phyloP scores from a whole-genome alignment of 352 stramenopile genomes.

The Pythium aquatile region DNA sequence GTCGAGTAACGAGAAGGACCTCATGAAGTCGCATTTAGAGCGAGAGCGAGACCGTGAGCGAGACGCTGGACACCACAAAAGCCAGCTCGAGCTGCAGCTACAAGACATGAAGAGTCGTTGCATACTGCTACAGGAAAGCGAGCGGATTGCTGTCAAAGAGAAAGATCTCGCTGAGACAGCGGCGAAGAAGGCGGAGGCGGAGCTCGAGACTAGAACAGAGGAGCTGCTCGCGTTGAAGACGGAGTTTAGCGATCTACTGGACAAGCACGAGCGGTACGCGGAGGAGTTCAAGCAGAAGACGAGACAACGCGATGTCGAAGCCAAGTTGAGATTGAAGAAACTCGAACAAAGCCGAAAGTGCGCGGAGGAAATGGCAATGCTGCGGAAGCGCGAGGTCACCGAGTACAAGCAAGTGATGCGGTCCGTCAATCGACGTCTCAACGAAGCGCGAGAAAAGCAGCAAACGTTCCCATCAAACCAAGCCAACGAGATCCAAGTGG shows the following conservation, averaged over 20 bases:
- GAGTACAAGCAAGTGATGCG: constrained; percentile 70
- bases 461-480: background rate
- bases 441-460: constrained; percentile 42
- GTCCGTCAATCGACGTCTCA: constrained; percentile 58
- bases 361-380: constrained; percentile 46
- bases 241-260: constrained; percentile 62
- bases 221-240: constrained; percentile 57
- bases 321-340: constrained; percentile 33
- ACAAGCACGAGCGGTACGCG: constrained; percentile 42
- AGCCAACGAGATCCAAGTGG: constrained; percentile 1
- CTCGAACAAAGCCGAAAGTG: constrained; percentile 43
- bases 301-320: constrained; percentile 38
- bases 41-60: constrained; percentile 39
- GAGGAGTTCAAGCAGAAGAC: constrained; percentile 44
- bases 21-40: constrained; percentile 37
- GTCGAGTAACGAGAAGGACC: constrained; percentile 34
- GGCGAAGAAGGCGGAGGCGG: constrained; percentile 34
- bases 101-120: constrained; percentile 44
- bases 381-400: constrained; percentile 50
- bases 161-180: constrained; percentile 37
- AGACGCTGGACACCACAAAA: constrained; percentile 34
- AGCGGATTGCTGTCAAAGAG: constrained; percentile 46
- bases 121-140: constrained; percentile 41
- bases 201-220: constrained; percentile 41
- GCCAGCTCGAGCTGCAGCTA: constrained; percentile 35